These are phyloP conservation scores for Mycena citricolor DNA, from an alignment of 1,284 basidiomycete genomes.

Conservation along the genomic window DNA sequence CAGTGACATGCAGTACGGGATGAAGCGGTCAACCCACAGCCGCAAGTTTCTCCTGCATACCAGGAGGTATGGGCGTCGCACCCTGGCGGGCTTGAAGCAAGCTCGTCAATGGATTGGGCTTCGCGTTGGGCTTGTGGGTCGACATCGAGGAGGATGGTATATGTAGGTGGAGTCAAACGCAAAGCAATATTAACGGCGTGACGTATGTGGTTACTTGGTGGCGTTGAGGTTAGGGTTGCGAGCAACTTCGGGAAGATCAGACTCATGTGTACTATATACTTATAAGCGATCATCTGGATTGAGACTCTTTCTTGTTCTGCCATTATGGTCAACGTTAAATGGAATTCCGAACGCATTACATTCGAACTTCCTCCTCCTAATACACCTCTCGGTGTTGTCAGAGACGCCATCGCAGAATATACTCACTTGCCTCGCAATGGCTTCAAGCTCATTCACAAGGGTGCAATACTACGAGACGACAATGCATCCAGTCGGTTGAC, in stretches of 20 bases:
- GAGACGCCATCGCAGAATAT: slow-evolving; percentile 58
- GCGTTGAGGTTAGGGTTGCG: no score
- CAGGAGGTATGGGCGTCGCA: slow-evolving; percentile 79
- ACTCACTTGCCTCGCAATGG: slow-evolving; percentile 58
- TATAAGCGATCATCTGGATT: no score
- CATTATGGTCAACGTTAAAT: slow-evolving; percentile 61
- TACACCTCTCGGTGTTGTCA: slow-evolving; percentile 54
- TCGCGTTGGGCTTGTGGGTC: slow-evolving; percentile 27
- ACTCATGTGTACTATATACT: no score
- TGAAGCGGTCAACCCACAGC: slow-evolving; percentile 50
- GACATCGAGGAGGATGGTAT: slow-evolving; percentile 21
- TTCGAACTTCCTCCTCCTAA: slow-evolving; percentile 57
- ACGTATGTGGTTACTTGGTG: no score
- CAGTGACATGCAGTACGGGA: slow-evolving; percentile 5
- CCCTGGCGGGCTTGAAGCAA: slow-evolving; percentile 41
- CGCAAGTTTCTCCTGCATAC: slow-evolving; percentile 91
- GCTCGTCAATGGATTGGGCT: slow-evolving; percentile 38
- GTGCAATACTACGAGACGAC: slow-evolving; percentile 80
- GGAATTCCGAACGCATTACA: slow-evolving; percentile 43
- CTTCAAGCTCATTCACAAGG: slow-evolving; percentile 80
- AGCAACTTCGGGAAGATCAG: no score
- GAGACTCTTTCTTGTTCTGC: slow-evolving; percentile 11
- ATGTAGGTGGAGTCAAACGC: not conserved
- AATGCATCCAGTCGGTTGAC: slow-evolving; percentile 55
- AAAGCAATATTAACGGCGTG: no score